A percentile compares a stretch with the other conserved stretches of the same genome.
These are phyloP conservation scores for Hebeloma cylindrosporum DNA, from an alignment of 768 basidiomycete genomes.

Conservation along the genomic window DNA sequence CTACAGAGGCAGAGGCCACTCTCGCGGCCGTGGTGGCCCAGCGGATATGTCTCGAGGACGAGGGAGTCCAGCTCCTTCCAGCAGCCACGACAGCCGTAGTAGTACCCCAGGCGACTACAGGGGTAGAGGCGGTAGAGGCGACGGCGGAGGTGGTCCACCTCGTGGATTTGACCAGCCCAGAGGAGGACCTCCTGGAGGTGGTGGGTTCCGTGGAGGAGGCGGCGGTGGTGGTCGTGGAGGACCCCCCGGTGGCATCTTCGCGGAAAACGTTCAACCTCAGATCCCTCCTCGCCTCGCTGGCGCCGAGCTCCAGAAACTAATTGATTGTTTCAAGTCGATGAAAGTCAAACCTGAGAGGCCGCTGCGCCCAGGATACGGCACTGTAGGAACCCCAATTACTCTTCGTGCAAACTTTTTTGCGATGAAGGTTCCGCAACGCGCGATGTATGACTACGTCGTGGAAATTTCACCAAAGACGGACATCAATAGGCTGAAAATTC, in stretches of 20 bases:
- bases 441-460: slow-evolving; percentile 57
- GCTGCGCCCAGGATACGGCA: slow-evolving; percentile 59
- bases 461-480: slow-evolving; percentile 48
- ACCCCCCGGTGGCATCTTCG: slow-evolving; percentile 34
- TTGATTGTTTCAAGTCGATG: slow-evolving; percentile 37
- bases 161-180: slow-evolving; percentile 22
- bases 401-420: slow-evolving; percentile 68
- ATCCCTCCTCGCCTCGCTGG: slow-evolving; percentile 37
- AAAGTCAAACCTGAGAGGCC: slow-evolving; percentile 39
- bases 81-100: slow-evolving; percentile 5
- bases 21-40: slow-evolving; percentile 24
- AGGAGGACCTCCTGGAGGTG: slow-evolving; percentile 22
- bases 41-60: slow-evolving; percentile 16
- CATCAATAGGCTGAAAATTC: slow-evolving; percentile 42
- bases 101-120: slow-evolving; percentile 20
- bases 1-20: slow-evolving; percentile 24
- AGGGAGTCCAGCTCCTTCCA: slow-evolving; percentile 2
- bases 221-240: slow-evolving; percentile 28
- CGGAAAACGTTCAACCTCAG: slow-evolving; percentile 33
- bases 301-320: slow-evolving; percentile 35
- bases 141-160: slow-evolving; percentile 19
- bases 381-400: slow-evolving; percentile 43
- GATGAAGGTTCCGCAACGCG: slow-evolving; percentile 44
- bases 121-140: slow-evolving; percentile 22
- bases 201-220: slow-evolving; percentile 23